phyloP scores from a whole-genome alignment of 2,329 filamentous ascomycete genomes.

The Phialemoniopsis sp. region DNA sequence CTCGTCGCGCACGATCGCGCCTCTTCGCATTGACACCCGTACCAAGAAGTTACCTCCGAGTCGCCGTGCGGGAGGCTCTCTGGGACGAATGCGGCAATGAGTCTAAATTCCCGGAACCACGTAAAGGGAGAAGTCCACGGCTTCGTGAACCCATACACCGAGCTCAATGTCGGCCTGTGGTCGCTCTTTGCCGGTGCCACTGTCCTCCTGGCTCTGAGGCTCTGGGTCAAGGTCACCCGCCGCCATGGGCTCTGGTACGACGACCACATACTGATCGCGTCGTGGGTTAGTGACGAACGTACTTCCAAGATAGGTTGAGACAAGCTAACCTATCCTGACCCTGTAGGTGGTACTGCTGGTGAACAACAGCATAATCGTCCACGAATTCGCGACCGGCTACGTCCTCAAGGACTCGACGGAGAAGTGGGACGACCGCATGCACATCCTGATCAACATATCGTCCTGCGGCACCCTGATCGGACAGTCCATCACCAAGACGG shows the following conservation, averaged over 20 bases:
- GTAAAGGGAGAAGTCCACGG: constrained; percentile 14
- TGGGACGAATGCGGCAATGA: not conserved
- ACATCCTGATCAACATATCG: constrained; percentile 43
- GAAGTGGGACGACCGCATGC: constrained; percentile 47
- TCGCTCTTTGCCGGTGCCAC: constrained; percentile 23
- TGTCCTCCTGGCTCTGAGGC: constrained; percentile 20
- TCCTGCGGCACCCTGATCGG: constrained; percentile 30
- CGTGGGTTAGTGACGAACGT: constrained; percentile 30
- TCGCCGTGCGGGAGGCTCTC: not conserved
- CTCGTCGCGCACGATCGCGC: no score
- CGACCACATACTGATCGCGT: constrained; percentile 28
- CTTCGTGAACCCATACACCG: constrained; percentile 20
- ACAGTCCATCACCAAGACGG: constrained; percentile 29
- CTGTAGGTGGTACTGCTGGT: constrained; percentile 32
- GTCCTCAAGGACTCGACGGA: constrained; percentile 28
- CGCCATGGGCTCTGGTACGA: constrained; percentile 32
- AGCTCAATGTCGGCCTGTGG: constrained; percentile 28
- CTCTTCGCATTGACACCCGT: no score
- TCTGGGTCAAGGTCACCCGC: constrained; percentile 28
- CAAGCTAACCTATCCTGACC: no score
- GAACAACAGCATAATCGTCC: constrained; percentile 39
- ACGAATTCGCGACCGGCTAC: constrained; percentile 44
- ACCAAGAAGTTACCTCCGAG: no score
- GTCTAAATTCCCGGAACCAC: constrained; percentile 11
- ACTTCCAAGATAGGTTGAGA: no score